phyloP scores from a whole-genome alignment of 2,329 filamentous ascomycete species.

The Exserohilum turcica region DNA sequence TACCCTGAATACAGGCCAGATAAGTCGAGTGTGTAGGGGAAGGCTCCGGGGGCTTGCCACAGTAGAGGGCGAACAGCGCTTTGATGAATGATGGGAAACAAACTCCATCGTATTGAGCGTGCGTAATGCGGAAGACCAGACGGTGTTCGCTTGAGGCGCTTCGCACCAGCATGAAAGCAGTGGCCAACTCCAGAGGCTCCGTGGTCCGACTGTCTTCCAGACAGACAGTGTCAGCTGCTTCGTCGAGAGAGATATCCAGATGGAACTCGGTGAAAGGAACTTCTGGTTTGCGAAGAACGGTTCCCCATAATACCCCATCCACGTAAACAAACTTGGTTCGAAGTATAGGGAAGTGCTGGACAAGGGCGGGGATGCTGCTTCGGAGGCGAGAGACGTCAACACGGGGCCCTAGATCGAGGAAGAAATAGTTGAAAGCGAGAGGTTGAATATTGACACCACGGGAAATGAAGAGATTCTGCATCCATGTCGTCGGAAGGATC shows the following conservation, averaged over 20 bases:
- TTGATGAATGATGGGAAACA: conserved; percentile 10
- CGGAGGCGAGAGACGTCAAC: background rate
- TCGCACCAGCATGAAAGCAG: conserved; percentile 8
- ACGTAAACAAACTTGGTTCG: background rate
- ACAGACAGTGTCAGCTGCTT: conserved; percentile 1
- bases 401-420: background rate
- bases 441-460: background rate
- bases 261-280: background rate
- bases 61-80: conserved; percentile 7
- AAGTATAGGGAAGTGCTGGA: conserved; percentile 1
- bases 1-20: background rate
- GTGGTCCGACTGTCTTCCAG: background rate
- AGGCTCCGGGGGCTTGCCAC: background rate
- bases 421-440: conserved; percentile 4
- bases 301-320: background rate
- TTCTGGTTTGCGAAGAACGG: background rate
- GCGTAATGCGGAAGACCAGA: conserved; percentile 15
- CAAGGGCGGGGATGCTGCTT: background rate
- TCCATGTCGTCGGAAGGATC: background rate
- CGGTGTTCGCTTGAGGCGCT: background rate
- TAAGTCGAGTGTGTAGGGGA: background rate
- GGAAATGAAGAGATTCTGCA: background rate
- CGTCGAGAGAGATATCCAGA: background rate
- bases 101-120: conserved; percentile 25
- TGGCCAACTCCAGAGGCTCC: background rate